Conservation (phyloP, 306 rosid genomes). For the Cicer arietinum region DNA sequence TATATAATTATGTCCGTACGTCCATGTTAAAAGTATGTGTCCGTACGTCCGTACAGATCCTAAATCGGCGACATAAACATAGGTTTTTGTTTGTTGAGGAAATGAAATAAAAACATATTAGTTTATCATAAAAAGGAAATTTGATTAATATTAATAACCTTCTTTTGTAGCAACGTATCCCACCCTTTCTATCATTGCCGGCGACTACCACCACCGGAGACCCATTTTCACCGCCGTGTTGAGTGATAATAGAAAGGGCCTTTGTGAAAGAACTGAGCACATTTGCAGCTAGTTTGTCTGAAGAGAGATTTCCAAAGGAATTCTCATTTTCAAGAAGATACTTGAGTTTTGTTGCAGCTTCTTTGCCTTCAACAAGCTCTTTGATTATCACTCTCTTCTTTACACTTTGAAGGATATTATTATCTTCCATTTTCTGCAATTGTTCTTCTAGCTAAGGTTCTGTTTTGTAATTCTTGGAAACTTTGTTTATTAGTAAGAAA, state of each 20-base stretch:
- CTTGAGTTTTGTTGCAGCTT: slow-evolving; percentile 55
- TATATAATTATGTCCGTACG: slow-evolving; percentile 30
- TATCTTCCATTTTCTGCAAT: background rate
- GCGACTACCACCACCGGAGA: background rate
- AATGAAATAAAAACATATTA: background rate
- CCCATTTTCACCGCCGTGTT: background rate
- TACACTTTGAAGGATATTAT: background rate
- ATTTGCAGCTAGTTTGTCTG: slow-evolving; percentile 45
- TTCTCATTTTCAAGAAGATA: slow-evolving; percentile 45
- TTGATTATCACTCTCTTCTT: slow-evolving; percentile 26
- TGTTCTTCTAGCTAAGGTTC: background rate
- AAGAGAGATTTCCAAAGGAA: slow-evolving; percentile 27
- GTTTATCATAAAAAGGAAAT: too few relatives aligned
- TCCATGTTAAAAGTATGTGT: background rate
- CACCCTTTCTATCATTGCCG: background rate
- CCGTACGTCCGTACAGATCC: too few relatives aligned
- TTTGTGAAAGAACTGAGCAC: slow-evolving; percentile 49
- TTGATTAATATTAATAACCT: too few relatives aligned
- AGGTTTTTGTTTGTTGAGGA: background rate
- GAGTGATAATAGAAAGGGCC: slow-evolving; percentile 52
- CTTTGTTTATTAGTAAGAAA: too few relatives aligned
- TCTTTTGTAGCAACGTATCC: too few relatives aligned
- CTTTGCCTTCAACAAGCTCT: slow-evolving; percentile 53
- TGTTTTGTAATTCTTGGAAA: background rate
- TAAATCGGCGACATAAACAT: background rate